A percentile compares a stretch with the other conserved stretches of the same genome.
These are phyloP conservation scores for Triticum urartu DNA, from an alignment of 176 grass and related monocot genomes.

Conservation along the genomic window DNA sequence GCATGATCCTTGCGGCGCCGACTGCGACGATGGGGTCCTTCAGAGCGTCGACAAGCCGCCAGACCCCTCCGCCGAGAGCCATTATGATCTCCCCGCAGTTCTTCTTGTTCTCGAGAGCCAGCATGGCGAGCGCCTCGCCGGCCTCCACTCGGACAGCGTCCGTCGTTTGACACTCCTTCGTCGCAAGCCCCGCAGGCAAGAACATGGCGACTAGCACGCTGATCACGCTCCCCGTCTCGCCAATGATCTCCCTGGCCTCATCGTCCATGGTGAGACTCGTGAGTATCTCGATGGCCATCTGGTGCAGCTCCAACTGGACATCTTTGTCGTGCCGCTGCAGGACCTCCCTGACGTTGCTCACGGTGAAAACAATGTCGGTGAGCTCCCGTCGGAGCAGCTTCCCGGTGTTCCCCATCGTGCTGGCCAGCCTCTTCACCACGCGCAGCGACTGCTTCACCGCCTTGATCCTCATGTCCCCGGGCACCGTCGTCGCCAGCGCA, in stretches of 20 bases:
- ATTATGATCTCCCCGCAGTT: slow-evolving; percentile 53
- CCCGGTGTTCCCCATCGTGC: slow-evolving; percentile 53
- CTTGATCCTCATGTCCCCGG: slow-evolving; percentile 20
- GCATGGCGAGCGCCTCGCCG: slow-evolving; percentile 69
- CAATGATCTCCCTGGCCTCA: slow-evolving; percentile 54
- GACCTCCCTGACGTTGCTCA: slow-evolving; percentile 64
- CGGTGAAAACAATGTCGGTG: slow-evolving; percentile 55
- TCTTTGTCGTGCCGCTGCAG: slow-evolving; percentile 31
- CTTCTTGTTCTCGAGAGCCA: slow-evolving; percentile 53
- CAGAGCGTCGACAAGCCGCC: slow-evolving; percentile 37
- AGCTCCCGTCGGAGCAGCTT: slow-evolving; percentile 54
- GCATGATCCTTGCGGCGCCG: slow-evolving; percentile 54
- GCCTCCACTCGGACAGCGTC: slow-evolving; percentile 51
- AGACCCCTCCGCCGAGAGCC: slow-evolving; percentile 33
- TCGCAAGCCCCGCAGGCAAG: slow-evolving; percentile 10
- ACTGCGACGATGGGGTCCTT: slow-evolving; percentile 23
- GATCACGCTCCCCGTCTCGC: slow-evolving; percentile 56
- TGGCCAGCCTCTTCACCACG: slow-evolving; percentile 66
- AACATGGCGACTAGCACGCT: slow-evolving; percentile 52
- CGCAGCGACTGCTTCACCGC: slow-evolving; percentile 58
- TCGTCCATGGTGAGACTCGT: slow-evolving; percentile 71
- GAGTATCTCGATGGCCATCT: slow-evolving; percentile 57
- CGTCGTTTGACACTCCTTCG: not conserved
- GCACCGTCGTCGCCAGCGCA: not conserved
- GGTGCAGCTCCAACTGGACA: slow-evolving; percentile 23